Evolutionary conservation across 192 early-diverging fungal genomes (phyloP), one percentile per base, ranked within the genome.

Genomic region (Thoreauomyces humboldtii): DNA sequence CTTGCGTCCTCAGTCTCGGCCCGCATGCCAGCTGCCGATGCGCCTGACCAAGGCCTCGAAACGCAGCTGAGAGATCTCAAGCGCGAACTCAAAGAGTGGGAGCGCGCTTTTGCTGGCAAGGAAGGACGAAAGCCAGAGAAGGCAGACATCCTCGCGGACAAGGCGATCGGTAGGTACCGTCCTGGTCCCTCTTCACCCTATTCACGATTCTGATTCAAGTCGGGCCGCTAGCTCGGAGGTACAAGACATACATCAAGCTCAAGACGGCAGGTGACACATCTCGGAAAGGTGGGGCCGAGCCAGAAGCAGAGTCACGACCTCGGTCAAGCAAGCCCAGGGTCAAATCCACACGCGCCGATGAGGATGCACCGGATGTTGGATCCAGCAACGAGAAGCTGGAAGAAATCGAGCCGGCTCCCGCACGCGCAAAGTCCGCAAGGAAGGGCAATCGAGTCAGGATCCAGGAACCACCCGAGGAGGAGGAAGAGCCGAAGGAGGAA

Each of bases 71-170:
- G 31, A 15, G 63, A 80, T 43, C 34, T 84, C 45, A 82, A 81
- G 65, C 59, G 68, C 42, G 83, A 83, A 56, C 76, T 85, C 44
- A 85, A 85, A 53, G 75, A 74, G 15, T 85, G 83, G 83, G 83
- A 85, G 55, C 73, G 71, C 29, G 22, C 31, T 2, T 85, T 85
- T 64, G 55, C 70, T 1, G 59, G 45, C 0, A 34, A 54, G 24
- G 52, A 83, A 21, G 81, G 79, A 5, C 9, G 83, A 12, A 85
- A 85, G 62, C 83, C 83, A 19, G 73, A 74, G 25, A 85, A 79
- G 66, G 48, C 62, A 17, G 83, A 85, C 59, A 85, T 85, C 57
- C 70, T 75, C 1, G 62, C 42, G 21, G 69, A 81, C 57, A 58
- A 60, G 27, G 68, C 65, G 2, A 80, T 85, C 38, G 79, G 77